Percentiles rank a stretch among this genome's conserved stretches.
Evolutionary conservation across 371 early-diverging fungal genomes (phyloP).

Genomic region (Mortierella sp.): DNA sequence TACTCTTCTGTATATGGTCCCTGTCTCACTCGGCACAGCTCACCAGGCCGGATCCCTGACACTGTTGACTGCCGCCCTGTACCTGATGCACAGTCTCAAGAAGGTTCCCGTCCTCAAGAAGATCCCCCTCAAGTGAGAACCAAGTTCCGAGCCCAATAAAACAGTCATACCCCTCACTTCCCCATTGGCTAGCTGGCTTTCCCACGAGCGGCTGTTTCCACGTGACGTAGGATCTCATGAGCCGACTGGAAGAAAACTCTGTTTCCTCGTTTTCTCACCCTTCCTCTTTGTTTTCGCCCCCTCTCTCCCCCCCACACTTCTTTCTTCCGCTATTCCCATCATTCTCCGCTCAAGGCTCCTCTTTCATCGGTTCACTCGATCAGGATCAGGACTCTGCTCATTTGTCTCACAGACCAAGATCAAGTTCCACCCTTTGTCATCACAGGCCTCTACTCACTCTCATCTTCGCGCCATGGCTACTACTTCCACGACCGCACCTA

Average conservation of each 20-base stretch:
- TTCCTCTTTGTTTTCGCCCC: no score
- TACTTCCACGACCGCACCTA: conserved; percentile 15
- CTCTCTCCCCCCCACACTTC: not conserved
- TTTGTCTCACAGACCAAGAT: not conserved
- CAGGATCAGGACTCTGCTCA: not conserved
- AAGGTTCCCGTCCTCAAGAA: conserved; percentile 60
- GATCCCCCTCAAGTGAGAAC: conserved; percentile 30
- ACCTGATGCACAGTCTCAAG: conserved; percentile 83
- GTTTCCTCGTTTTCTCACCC: not conserved
- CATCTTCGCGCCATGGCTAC: conserved; percentile 14
- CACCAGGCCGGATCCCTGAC: conserved; percentile 96
- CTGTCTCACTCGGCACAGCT: conserved; percentile 91
- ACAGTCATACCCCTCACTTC: no score
- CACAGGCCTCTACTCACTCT: not conserved
- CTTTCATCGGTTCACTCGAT: conserved; percentile 2
- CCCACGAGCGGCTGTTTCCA: no score
- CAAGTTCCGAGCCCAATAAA: not conserved
- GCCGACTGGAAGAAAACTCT: not conserved
- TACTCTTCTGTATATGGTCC: conserved; percentile 93
- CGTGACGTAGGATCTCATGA: no score
- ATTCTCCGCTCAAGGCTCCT: conserved; percentile 10
- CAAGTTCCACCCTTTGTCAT: not conserved
- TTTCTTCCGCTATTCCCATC: conserved; percentile 9
- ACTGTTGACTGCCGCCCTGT: conserved; percentile 84
- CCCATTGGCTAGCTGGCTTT: no score